Conservation (phyloP, 345 rosid species). For the Kernera saxatilis region DNA sequence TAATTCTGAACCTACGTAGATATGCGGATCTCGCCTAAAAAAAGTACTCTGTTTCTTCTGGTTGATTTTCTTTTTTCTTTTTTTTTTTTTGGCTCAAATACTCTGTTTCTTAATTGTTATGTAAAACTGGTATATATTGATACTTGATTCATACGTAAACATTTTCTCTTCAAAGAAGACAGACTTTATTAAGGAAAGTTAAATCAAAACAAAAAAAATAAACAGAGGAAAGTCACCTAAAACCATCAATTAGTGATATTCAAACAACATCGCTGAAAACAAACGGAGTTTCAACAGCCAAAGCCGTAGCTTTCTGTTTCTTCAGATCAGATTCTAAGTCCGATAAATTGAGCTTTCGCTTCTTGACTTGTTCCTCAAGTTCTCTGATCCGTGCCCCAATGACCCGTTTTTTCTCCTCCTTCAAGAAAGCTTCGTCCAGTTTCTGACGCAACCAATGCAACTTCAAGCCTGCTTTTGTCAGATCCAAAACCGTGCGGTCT, state of each 20-base stretch:
- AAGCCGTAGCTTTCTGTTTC: slow-evolving; percentile 19
- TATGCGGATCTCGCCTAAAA: too few species aligned
- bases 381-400: slow-evolving; percentile 2
- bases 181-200: neutral
- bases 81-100: too few species aligned
- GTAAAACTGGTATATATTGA: neutral
- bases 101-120: neutral
- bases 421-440: slow-evolving; percentile 28
- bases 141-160: neutral
- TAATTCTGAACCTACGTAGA: too few species aligned
- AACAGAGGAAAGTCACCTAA: neutral
- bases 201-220: neutral
- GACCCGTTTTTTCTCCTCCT: slow-evolving; percentile 20
- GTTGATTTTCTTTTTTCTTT: too few species aligned
- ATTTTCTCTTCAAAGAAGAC: neutral
- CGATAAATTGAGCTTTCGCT: slow-evolving; percentile 6
- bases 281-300: slow-evolving; percentile 3
- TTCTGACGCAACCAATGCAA: slow-evolving; percentile 27
- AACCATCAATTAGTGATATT: neutral
- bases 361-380: slow-evolving; percentile 29
- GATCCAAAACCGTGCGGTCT: slow-evolving; percentile 22
- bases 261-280: slow-evolving; percentile 20
- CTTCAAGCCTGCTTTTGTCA: slow-evolving; percentile 27
- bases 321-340: slow-evolving; percentile 27
- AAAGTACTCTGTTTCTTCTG: too few species aligned